Conservation (phyloP, 2,329 filamentous ascomycete genomes). For the Ceratocystiopsis sp. region DNA sequence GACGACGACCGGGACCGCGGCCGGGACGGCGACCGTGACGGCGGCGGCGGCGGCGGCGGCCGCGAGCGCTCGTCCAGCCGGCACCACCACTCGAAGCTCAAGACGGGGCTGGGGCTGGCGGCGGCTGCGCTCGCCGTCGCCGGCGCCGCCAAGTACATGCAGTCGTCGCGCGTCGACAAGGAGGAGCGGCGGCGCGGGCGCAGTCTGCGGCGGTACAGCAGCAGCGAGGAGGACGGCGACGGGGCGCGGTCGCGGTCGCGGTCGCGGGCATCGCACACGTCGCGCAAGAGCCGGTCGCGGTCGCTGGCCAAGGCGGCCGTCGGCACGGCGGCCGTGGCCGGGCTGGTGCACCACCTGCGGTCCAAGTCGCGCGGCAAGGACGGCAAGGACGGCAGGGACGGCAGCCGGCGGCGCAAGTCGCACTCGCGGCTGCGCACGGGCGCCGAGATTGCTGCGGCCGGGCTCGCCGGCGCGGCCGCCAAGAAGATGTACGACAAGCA, state of each 20-base stretch:
- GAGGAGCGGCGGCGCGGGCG: constrained; percentile 41
- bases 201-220: constrained; percentile 28
- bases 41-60: constrained; percentile 21
- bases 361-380: constrained; percentile 32
- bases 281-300: constrained; percentile 22
- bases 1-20: constrained; percentile 14
- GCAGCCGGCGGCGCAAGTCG: too few species aligned
- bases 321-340: constrained; percentile 40
- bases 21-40: constrained; percentile 4
- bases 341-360: constrained; percentile 39
- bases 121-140: constrained; percentile 46
- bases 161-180: constrained; percentile 41
- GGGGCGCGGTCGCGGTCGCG: constrained; percentile 19
- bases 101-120: constrained; percentile 44
- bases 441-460: constrained; percentile 43
- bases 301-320: constrained; percentile 39
- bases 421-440: constrained; percentile 33
- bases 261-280: constrained; percentile 18
- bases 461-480: constrained; percentile 41
- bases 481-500: constrained; percentile 44
- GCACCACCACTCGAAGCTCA: constrained; percentile 32
- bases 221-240: constrained; percentile 21
- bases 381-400: constrained; percentile 22
- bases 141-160: constrained; percentile 47
- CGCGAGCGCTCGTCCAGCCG: constrained; percentile 19